Base-by-base conservation (phyloP, 192 early-diverging fungal genomes). In the Gryganskiella cystojenkinii region DNA sequence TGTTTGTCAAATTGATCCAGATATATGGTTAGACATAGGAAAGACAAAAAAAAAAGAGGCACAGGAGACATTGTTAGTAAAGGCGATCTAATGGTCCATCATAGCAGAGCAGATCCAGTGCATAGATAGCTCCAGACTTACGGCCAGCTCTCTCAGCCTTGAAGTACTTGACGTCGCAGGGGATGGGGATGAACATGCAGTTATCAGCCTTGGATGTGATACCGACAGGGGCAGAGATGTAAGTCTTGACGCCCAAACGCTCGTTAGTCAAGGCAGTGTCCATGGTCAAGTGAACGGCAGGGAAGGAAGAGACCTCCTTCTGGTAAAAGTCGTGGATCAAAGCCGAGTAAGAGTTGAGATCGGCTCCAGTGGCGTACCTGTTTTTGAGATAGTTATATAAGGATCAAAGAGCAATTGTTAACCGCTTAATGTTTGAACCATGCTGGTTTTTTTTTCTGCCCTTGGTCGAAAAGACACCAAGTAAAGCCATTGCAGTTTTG, bases 81-180 rank as follows among this genome's bases (percentile, higher is more conserved):
- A n/a, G n/a, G n/a, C n/a, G n/a, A n/a, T n/a, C n/a, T n/a, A n/a
- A n/a, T n/a, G n/a, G n/a, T n/a, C n/a, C n/a, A n/a, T n/a, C n/a
- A n/a, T n/a, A n/a, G n/a, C n/a, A n/a, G n/a, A n/a, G n/a, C n/a
- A n/a, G n/a, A n/a, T n/a, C n/a, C 17, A 19, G 8, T 22, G 49
- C 24, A 9, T 9, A n/a, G 8, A 9, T 3, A 30, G 33, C 30
- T 58, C 5, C 20, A 19, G n/a, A 83, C 87, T 80, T 84, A 88
- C 87, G 84, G 81, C 92, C 96, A 74, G 87, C 90, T 79, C 92
- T 87, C 79, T 98, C 96, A 5, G 94, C 93, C 69, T 98, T 93
- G 45, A 90, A 91, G 79, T 95, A 96, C 84, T 95, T 94, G 42
- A 96, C 87, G 61, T 94, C 92, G 82, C 92, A 94, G 37, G 95